Evolutionary conservation across 2,329 filamentous ascomycete species (phyloP).

Genomic region (Zelopaecilomyces penicillatus): DNA sequence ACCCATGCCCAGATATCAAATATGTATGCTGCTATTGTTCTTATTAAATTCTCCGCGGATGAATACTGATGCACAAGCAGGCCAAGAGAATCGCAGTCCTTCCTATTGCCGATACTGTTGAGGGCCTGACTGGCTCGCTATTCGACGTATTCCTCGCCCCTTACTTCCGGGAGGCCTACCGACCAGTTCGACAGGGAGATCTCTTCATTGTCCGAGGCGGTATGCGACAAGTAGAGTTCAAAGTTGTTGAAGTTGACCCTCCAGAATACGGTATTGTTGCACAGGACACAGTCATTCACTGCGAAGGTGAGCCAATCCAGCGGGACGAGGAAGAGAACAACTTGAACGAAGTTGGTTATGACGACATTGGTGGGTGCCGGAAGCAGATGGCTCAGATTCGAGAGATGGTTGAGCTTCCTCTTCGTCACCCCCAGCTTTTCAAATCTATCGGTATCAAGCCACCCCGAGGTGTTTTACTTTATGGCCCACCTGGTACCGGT

Average conservation of each 20-base stretch:
- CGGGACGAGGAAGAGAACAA: constrained; percentile 99
- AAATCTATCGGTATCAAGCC: constrained; percentile 99
- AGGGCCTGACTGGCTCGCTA: constrained; percentile 92
- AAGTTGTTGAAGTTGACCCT: constrained; percentile 97
- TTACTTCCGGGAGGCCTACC: constrained; percentile 98
- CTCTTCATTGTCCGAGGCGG: constrained; percentile 95
- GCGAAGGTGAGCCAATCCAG: constrained; percentile 79
- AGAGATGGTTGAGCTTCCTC: constrained; percentile 93
- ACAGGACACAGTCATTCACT: constrained; percentile 98
- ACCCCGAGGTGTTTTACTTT: constrained; percentile 92
- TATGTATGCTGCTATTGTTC: constrained; percentile 58
- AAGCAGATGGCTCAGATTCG: constrained; percentile 99
- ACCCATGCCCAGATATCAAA: constrained; percentile 99
- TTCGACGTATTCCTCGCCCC: constrained; percentile 99
- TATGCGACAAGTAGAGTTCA: constrained; percentile 99
- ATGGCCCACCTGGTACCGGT: constrained; percentile 95
- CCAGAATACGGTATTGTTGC: constrained; percentile 98
- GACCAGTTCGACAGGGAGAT: constrained; percentile 93
- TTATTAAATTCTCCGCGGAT: not conserved
- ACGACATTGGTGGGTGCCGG: constrained; percentile 97
- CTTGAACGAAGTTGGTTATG: constrained; percentile 97
- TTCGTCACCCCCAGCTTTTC: constrained; percentile 97
- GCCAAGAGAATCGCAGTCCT: constrained; percentile 98
- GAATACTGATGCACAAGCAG: constrained; percentile 34
- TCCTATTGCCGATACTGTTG: constrained; percentile 94